Evolutionary conservation across 768 basidiomycete species (phyloP), one percentile per base, ranked within the genome.

Genomic region (Calocera cornea): DNA sequence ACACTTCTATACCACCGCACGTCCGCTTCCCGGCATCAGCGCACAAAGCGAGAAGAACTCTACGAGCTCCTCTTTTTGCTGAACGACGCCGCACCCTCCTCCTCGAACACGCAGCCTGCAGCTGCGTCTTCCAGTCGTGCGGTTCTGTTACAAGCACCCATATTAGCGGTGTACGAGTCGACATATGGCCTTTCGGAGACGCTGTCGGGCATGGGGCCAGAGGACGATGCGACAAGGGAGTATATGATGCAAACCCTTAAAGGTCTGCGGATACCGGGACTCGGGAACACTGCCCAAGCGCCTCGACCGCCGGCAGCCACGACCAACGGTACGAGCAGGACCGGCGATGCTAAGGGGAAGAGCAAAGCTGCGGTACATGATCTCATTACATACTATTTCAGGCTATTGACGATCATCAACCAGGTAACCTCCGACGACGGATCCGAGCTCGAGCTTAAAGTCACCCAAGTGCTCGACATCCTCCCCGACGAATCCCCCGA

Each of bases 391-490:
- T 17, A 69, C 36, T 19, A n/a, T 65, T 0, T 19, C 19, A 0
- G 69, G 63, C 0, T 50, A 64, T 0, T 47, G 68, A 16, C 29
- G 66, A 49, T 38, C 64, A 40, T 16, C 65, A 10, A 65, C 64
- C 36, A 69, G 41, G 49, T 29, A 16, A 16, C 41, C 10, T 38
- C 34, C 29, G 7, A 2, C 19, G 19, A 2, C 19, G 2, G 3
- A 19, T 10, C 33, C 0, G 68, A 40, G 27, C 34, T 69, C n/a
- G 34, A 47, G 1, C 65, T 69, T 50, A 66, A 70, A 34, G 60
- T 89, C 31, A 79, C 83, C 0, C 87, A 91, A 71, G 85, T 93
- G 12, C 80, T 89, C 14, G 90, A 90, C 70, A 84, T 93, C 69
- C 78, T 94, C 38, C 88, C 90, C 0, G 82, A 89, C 47, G 77